A percentile compares a stretch with the other conserved stretches of the same genome.
phyloP scores from a whole-genome alignment of 768 basidiomycete genomes.

The Podaxis sp. region DNA sequence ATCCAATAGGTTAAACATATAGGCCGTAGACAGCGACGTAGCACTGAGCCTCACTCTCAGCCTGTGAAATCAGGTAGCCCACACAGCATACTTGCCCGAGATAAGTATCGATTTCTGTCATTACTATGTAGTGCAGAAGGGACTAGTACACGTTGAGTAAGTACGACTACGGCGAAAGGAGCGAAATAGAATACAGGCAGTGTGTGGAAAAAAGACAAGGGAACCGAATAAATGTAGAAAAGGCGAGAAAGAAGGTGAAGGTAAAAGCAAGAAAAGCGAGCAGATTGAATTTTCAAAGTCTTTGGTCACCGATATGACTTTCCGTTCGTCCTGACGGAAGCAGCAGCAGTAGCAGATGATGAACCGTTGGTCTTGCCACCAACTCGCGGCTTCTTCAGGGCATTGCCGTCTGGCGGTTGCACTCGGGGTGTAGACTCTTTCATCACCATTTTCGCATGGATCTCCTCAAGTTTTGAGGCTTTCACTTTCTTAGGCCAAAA shows the following conservation, averaged over 20 bases:
- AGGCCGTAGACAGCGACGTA: neutral
- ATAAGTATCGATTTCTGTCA: constrained; percentile 1
- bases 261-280: constrained; percentile 23
- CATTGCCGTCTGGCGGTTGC: constrained; percentile 43
- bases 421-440: constrained; percentile 72
- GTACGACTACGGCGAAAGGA: constrained; percentile 12
- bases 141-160: constrained; percentile 12
- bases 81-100: neutral
- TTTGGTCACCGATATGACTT: constrained; percentile 56
- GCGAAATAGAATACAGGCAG: constrained; percentile 19
- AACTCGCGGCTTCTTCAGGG: constrained; percentile 60
- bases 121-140: constrained; percentile 1
- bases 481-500: constrained; percentile 99
- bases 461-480: constrained; percentile 89
- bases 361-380: constrained; percentile 59
- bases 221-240: constrained; percentile 21
- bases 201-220: constrained; percentile 14
- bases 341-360: constrained; percentile 38
- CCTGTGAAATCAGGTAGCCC: constrained; percentile 3
- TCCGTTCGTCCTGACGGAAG: constrained; percentile 56
- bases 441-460: constrained; percentile 95
- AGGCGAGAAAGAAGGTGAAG: constrained; percentile 15
- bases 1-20: neutral
- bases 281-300: constrained; percentile 24
- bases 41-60: neutral